Evolutionary conservation across 306 rosid genomes (phyloP).

Genomic region (Gastrolobium bilobum): DNA sequence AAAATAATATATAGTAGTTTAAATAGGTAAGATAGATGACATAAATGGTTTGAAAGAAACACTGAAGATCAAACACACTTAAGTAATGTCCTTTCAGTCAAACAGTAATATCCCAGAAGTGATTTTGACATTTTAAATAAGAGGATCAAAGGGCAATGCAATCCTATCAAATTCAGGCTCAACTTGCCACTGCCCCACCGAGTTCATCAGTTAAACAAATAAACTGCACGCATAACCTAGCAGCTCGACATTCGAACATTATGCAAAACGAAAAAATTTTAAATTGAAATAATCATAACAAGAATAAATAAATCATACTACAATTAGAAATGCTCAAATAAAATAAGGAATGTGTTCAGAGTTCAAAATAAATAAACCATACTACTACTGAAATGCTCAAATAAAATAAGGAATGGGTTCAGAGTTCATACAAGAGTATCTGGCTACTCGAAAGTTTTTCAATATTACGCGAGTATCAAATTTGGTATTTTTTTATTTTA

Average conservation of each 20-base stretch:
- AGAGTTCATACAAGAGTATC: neutral
- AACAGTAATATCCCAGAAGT: slow-evolving; percentile 72
- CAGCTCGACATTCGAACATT: slow-evolving; percentile 23
- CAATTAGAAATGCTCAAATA: slow-evolving; percentile 42
- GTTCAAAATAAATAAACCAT: neutral
- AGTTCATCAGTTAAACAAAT: slow-evolving; percentile 33
- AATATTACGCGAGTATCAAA: too few species aligned
- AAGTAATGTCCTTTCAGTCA: slow-evolving; percentile 78
- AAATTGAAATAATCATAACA: neutral
- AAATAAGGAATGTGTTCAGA: slow-evolving; percentile 37
- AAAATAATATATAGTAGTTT: slow-evolving; percentile 62
- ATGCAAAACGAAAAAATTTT: slow-evolving; percentile 2
- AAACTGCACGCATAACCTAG: neutral
- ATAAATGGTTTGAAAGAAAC: slow-evolving; percentile 65
- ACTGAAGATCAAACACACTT: slow-evolving; percentile 65
- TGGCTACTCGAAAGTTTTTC: too few species aligned
- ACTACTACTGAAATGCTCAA: slow-evolving; percentile 35
- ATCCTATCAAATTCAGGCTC: slow-evolving; percentile 60
- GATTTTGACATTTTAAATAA: slow-evolving; percentile 73
- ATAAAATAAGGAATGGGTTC: slow-evolving; percentile 39
- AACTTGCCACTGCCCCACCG: slow-evolving; percentile 30
- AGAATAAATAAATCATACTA: slow-evolving; percentile 1
- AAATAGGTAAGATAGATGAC: slow-evolving; percentile 54
- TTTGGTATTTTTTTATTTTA: too few species aligned
- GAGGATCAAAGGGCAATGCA: slow-evolving; percentile 54